Percentiles rank a stretch among this genome's conserved stretches.
Evolutionary conservation across 2,329 filamentous ascomycete species (phyloP).

Genomic region (Periconia sp.): DNA sequence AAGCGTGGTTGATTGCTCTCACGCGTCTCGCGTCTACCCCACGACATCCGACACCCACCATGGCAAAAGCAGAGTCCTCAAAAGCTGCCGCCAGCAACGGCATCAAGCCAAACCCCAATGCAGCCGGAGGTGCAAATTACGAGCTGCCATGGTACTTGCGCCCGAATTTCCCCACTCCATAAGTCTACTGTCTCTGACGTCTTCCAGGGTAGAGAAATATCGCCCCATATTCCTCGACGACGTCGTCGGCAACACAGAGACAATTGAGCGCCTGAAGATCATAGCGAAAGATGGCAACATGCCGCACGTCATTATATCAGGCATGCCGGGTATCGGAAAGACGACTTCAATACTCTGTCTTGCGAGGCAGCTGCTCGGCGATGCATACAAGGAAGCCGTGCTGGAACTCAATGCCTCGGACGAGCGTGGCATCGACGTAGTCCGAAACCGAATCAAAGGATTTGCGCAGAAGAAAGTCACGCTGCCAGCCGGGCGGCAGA

Average conservation of each 20-base stretch:
- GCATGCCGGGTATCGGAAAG: slow-evolving; percentile 98
- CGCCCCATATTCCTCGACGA: slow-evolving; percentile 93
- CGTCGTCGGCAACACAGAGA: slow-evolving; percentile 97
- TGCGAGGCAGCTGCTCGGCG: slow-evolving; percentile 86
- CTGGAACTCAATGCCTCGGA: slow-evolving; percentile 96
- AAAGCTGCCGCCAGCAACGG: slow-evolving; percentile 53
- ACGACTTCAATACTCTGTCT: slow-evolving; percentile 95
- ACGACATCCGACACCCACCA: slow-evolving; percentile 33
- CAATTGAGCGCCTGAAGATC: slow-evolving; percentile 95
- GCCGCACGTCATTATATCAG: slow-evolving; percentile 99
- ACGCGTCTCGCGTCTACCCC: slow-evolving; percentile 34
- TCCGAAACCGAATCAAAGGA: slow-evolving; percentile 95
- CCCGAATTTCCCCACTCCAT: background rate
- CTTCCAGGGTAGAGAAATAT: slow-evolving; percentile 93
- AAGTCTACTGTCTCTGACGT: slow-evolving; percentile 25
- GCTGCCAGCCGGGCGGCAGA: slow-evolving; percentile 86
- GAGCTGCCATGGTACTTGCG: slow-evolving; percentile 76
- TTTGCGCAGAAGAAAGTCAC: slow-evolving; percentile 99
- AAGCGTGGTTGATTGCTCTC: slow-evolving; percentile 21
- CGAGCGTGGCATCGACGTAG: slow-evolving; percentile 96
- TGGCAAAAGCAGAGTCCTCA: slow-evolving; percentile 58
- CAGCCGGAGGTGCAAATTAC: slow-evolving; percentile 59
- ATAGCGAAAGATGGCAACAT: slow-evolving; percentile 99
- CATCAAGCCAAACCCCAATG: slow-evolving; percentile 48
- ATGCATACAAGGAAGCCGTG: slow-evolving; percentile 96